Base-by-base conservation (phyloP, 164 flowering plant species). In the Chloranthus sessilifolius region DNA sequence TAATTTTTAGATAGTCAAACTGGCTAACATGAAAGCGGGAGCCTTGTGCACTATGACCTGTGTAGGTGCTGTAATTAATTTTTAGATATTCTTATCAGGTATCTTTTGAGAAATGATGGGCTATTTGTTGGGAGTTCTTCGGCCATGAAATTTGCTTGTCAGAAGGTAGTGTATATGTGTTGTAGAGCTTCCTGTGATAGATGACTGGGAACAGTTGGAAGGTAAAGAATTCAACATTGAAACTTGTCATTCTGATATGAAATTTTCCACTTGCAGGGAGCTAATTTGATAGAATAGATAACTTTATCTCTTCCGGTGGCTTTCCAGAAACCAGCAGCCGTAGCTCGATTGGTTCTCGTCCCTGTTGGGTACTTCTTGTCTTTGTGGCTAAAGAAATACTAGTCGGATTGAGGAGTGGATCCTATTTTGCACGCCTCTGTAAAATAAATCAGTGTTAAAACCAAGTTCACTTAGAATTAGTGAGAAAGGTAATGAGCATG, bases 281-380 rank as follows among this genome's bases (percentile, higher is more conserved):
- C 81, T 88, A 35, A 41, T 59, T 31, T 92, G 97, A 91, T 61
- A n/a, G n/a, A n/a, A n/a, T 74, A 66, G 24, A 89, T 89, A 33
- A 83, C 79, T 77, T 89, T 89, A 49, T 89, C 97, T 0, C 95
- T 81, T n/a, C 97, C 97, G 0, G 97, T 89, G 21, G 97, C 97
- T 56, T 89, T 89, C 97, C 97, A 89, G 45, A 89, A 89, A 1
- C 97, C 97, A 10, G 92, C 92, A 0, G 86, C 77, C 0, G 97
- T 89, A 1, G 97, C 97, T 0, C 97, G 84, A 42, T 89, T 89
- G 0, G 95, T 86, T 35, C 97, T 62, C 2, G 88, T 89, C 12
- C 95, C 97, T 0, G 92, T 81, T 0, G 95, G 95, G 53, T 89
- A 89, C 36, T 88, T 88, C 76, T 85, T 89, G 63, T 85, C 95